Evolutionary conservation across 1,284 basidiomycete genomes (phyloP), one percentile per base, ranked within the genome.

Genomic region (Rhodotorula sp.): DNA sequence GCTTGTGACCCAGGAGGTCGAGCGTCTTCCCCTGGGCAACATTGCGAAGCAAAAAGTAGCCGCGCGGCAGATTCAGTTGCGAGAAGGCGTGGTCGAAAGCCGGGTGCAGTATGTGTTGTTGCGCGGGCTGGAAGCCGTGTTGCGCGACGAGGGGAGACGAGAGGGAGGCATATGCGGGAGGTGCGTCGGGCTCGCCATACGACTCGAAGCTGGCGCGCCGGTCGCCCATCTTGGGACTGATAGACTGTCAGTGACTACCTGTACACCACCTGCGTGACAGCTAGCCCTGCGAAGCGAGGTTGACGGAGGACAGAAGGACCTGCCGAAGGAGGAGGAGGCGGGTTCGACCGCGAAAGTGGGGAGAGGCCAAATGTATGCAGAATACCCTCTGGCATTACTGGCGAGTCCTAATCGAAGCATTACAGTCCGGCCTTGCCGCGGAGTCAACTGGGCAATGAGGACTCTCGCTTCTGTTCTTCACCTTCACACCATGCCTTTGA

Each of bases 41-140:
- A 52, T 68, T 73, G 29, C 72, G 20, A 5, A 75, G 49, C 49
- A 75, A 49, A 58, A 75, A 75, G 55, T 55, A 73, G 46, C 74
- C 71, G 10, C 47, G 52, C 5, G 74, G 74, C 4, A 75, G 57
- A 34, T 52, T 53, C 4, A 70, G 53, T 15, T 60, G 47, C 22
- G 49, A 34, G n/a, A 51, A 58, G 3, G 34, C 11, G 44, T 74
- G 73, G 20, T 68, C 52, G 47, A 70, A 68, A 2, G 61, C 62
- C 3, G 48, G 34, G 34, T 69, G 60, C 19, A 15, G 4, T 4
- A 15, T 13, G 22, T 39, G 27, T 17, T 29, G 30, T 11, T 24
- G 17, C 20, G 39, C 30, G 36, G 32, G 39, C 8, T 46, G 11
- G 32, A 29, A 29, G 0, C 24, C 53, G 34, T 34, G 22, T n/a